Evolutionary conservation across 2,329 filamentous ascomycete genomes (phyloP).

Genomic region (Phoma sp.): DNA sequence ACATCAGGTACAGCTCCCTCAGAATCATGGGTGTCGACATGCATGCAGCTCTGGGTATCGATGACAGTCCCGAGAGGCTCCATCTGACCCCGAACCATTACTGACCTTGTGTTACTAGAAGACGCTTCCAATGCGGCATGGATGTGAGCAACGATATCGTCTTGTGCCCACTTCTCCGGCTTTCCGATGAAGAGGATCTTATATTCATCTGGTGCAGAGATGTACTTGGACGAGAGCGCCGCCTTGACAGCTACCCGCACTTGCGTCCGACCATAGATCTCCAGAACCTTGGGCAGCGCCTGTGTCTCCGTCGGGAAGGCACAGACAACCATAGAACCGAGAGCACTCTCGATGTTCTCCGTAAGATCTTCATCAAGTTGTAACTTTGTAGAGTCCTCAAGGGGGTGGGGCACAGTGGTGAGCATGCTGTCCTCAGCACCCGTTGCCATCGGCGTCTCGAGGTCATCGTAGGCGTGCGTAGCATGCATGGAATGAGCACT

Average conservation of each 20-base stretch:
- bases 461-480: slow-evolving; percentile 20
- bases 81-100: slow-evolving; percentile 43
- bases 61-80: slow-evolving; percentile 40
- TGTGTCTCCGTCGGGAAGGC: slow-evolving; percentile 29
- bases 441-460: slow-evolving; percentile 23
- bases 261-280: slow-evolving; percentile 33
- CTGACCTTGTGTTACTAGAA: slow-evolving; percentile 41
- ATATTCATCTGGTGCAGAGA: slow-evolving; percentile 38
- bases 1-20: slow-evolving; percentile 16
- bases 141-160: slow-evolving; percentile 38
- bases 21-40: slow-evolving; percentile 18
- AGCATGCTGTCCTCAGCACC: slow-evolving; percentile 37
- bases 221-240: slow-evolving; percentile 30
- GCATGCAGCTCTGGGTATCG: slow-evolving; percentile 35
- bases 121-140: slow-evolving; percentile 40
- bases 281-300: slow-evolving; percentile 33
- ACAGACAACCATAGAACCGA: slow-evolving; percentile 31
- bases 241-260: slow-evolving; percentile 39
- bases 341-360: slow-evolving; percentile 16
- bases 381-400: slow-evolving; percentile 26
- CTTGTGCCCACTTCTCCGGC: slow-evolving; percentile 38
- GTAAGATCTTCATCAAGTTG: slow-evolving; percentile 33
- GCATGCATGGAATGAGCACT: slow-evolving; percentile 29
- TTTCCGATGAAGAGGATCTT: slow-evolving; percentile 43
- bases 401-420: slow-evolving; percentile 35